These are phyloP conservation scores for Epichloe hybrida DNA, from an alignment of 2,329 filamentous ascomycete genomes.

Conservation along the genomic window DNA sequence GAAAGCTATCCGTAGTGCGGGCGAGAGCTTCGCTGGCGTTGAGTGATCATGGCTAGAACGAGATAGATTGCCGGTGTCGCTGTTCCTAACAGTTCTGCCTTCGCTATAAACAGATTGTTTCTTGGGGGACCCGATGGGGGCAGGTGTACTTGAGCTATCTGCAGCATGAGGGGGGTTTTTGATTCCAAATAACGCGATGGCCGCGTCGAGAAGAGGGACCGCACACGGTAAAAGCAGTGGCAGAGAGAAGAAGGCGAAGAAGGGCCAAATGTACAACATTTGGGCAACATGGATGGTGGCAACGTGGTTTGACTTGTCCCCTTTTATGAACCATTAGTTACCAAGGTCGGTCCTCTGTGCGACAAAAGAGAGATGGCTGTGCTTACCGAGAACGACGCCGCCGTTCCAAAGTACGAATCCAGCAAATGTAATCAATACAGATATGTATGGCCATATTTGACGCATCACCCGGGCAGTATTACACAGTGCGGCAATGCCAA, in stretches of 20 bases:
- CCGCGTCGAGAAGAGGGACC: conserved; percentile 22
- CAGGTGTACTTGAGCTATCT: not conserved
- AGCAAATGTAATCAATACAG: conserved; percentile 53
- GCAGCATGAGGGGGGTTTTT: not conserved
- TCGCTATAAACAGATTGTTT: not conserved
- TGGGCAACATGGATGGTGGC: conserved; percentile 81
- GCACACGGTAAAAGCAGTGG: conserved; percentile 52
- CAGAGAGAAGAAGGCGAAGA: conserved; percentile 78
- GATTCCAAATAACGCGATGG: not conserved
- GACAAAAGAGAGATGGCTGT: not conserved
- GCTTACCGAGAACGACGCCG: conserved; percentile 72
- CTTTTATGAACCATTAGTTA: conserved; percentile 25
- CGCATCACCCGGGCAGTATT: conserved; percentile 33
- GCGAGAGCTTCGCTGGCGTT: conserved; percentile 5
- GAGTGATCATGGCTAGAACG: not conserved
- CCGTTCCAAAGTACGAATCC: conserved; percentile 77
- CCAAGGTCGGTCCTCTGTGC: not conserved
- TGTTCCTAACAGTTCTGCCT: not conserved
- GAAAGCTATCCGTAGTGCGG: conserved; percentile 2
- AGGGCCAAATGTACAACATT: conserved; percentile 90
- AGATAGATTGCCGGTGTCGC: not conserved
- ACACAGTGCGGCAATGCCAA: conserved; percentile 42
- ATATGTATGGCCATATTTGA: conserved; percentile 44
- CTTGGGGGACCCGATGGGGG: not conserved
- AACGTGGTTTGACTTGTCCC: conserved; percentile 88